Base-by-base conservation (phyloP, 352 stramenopile species). In the Phytophthora sp. region DNA sequence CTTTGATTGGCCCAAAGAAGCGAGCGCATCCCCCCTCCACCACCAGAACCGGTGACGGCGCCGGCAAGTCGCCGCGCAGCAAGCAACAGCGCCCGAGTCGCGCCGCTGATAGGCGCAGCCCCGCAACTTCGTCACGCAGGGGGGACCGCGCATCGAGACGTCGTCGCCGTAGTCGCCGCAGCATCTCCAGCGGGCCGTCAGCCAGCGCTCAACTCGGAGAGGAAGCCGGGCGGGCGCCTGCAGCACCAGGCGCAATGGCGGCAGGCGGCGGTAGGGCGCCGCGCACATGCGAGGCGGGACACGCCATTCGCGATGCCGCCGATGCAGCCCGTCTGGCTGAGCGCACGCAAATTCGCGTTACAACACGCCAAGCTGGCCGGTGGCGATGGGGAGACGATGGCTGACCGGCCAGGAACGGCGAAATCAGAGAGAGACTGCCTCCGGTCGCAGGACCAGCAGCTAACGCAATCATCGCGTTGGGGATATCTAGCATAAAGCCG, bases 1-100 rank as follows among this genome's bases (percentile, higher is more conserved):
- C 23, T 39, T 5, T 12, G 38, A 66, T 76, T 72, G 62, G 55
- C 17, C 38, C 12, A 69, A 42, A 61, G 35, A 5, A 28, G n/a
- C n/a, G 12, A 15, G 10, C 30, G 28, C 60, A 54, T 54, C 38
- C n/a, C 56, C 45, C 34, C 55, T 54, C 50, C 51, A 72, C 32
- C 62, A 62, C 48, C 62, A 62, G 55, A 71, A 66, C 23, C 37
- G 15, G 15, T 58, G 38, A 48, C 43, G 17, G 7, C 26, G 1
- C 37, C 38, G 8, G 10, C 15, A 5, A 21, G 42, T 24, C 20
- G 26, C 31, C 32, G 15, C 51, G 31, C 28, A 35, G 41, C 30
- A 2, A 61, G n/a, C 50, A 62, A 31, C 58, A 37, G 38, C 48
- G 44, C 12, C 17, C 30, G 23, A 27, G 27, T 38, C 45, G 6